Evolutionary conservation across 257 asterid genomes (phyloP).

Genomic region (Primulina huaijiensis): DNA sequence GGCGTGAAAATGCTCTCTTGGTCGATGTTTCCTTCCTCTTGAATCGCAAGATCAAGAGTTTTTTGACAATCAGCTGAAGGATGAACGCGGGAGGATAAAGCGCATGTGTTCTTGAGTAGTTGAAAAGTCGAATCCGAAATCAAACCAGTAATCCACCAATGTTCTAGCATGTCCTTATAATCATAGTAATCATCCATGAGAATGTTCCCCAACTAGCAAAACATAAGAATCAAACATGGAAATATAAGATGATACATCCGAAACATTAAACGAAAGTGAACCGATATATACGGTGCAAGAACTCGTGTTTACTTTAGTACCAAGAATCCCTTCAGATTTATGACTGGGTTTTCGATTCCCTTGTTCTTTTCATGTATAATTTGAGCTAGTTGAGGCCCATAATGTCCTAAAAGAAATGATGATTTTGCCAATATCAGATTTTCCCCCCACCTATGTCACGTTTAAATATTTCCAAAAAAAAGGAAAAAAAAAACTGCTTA

Average conservation of each 20-base stretch:
- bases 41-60: constrained; percentile 49
- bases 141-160: constrained; percentile 98
- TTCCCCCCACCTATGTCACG: not conserved
- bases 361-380: constrained; percentile 58
- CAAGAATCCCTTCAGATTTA: constrained; percentile 90
- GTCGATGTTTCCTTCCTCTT: constrained; percentile 80
- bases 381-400: constrained; percentile 89
- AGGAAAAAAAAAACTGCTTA: constrained; percentile 12
- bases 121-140: constrained; percentile 91
- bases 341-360: constrained; percentile 66
- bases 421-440: constrained; percentile 5
- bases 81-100: constrained; percentile 69
- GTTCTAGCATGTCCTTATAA: constrained; percentile 80
- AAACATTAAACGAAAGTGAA: not conserved
- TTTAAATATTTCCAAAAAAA: not conserved
- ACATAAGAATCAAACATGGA: constrained; percentile 5
- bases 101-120: constrained; percentile 48
- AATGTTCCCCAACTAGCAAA: constrained; percentile 84
- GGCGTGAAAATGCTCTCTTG: constrained; percentile 80
- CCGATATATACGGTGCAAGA: not conserved
- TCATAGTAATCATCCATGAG: constrained; percentile 87
- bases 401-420: constrained; percentile 62
- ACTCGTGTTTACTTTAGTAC: constrained; percentile 33
- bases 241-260: constrained; percentile 18
- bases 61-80: constrained; percentile 64